A percentile compares a stretch with the other conserved stretches of the same genome.
Conservation (phyloP, 2,329 filamentous ascomycete species). For the Penicillium sp. region DNA sequence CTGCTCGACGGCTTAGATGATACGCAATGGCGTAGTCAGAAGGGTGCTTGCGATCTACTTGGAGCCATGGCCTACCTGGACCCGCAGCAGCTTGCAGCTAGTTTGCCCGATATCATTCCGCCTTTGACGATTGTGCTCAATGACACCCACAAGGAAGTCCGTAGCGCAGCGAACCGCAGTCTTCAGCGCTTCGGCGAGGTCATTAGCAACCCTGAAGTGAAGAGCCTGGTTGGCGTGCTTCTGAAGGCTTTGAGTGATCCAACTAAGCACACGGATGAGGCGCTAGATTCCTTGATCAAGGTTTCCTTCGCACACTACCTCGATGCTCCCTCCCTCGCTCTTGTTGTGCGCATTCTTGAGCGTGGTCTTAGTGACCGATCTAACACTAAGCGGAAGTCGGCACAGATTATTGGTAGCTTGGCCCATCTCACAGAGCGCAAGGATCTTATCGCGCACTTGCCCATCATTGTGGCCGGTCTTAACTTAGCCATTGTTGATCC, state of each 20-base stretch:
- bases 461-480: conserved; percentile 85
- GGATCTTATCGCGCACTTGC: conserved; percentile 85
- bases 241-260: conserved; percentile 96
- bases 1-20: conserved; percentile 90
- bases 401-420: conserved; percentile 96
- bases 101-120: conserved; percentile 93
- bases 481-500: conserved; percentile 89
- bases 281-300: conserved; percentile 90
- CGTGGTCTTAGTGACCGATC: conserved; percentile 88
- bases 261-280: conserved; percentile 94
- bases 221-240: conserved; percentile 83
- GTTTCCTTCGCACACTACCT: conserved; percentile 98
- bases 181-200: conserved; percentile 98
- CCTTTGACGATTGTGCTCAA: conserved; percentile 91
- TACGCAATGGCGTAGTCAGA: conserved; percentile 96
- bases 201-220: conserved; percentile 96
- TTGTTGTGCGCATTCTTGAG: conserved; percentile 93
- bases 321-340: conserved; percentile 91
- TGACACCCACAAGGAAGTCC: conserved; percentile 97
- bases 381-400: conserved; percentile 90
- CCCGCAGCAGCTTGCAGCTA: conserved; percentile 87
- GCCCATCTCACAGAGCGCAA: conserved; percentile 96
- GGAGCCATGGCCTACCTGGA: conserved; percentile 99
- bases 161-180: conserved; percentile 86
- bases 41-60: conserved; percentile 92